These are phyloP conservation scores for Aspergillus novofumigatus DNA, from an alignment of 2,329 filamentous ascomycete species.

Conservation along the genomic window DNA sequence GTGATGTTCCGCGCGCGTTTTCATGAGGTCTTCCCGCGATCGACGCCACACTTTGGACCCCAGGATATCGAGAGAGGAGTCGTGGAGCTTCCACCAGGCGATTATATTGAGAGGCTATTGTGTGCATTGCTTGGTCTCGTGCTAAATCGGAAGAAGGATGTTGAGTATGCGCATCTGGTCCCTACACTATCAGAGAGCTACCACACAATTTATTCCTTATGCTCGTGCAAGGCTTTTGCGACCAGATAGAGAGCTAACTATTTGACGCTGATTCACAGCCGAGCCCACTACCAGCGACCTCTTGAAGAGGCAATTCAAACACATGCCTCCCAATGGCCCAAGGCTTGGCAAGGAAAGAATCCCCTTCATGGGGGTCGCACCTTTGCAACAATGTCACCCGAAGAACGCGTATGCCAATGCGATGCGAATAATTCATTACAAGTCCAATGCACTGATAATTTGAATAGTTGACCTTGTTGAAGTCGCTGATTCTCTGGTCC, in stretches of 20 bases:
- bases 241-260: slow-evolving; percentile 25
- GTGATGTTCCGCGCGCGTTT: slow-evolving; percentile 98
- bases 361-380: slow-evolving; percentile 75
- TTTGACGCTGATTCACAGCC: slow-evolving; percentile 50
- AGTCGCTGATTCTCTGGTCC: slow-evolving; percentile 81
- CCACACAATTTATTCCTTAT: neutral
- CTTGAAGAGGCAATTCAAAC: slow-evolving; percentile 86
- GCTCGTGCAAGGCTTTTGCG: slow-evolving; percentile 3
- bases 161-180: slow-evolving; percentile 68
- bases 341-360: slow-evolving; percentile 75
- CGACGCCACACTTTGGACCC: slow-evolving; percentile 82
- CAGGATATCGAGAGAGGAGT: slow-evolving; percentile 92
- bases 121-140: slow-evolving; percentile 85
- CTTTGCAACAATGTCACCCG: slow-evolving; percentile 77
- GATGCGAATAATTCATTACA: neutral
- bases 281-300: slow-evolving; percentile 87
- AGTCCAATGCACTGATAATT: slow-evolving; percentile 8
- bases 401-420: slow-evolving; percentile 65
- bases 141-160: slow-evolving; percentile 95
- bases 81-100: slow-evolving; percentile 70
- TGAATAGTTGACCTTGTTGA: slow-evolving; percentile 71
- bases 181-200: neutral
- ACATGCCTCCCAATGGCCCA: slow-evolving; percentile 84
- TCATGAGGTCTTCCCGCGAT: slow-evolving; percentile 81
- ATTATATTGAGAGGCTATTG: slow-evolving; percentile 80